Evolutionary conservation across 441 rosid genomes (phyloP).

Genomic region (Bruguiera hainesii): DNA sequence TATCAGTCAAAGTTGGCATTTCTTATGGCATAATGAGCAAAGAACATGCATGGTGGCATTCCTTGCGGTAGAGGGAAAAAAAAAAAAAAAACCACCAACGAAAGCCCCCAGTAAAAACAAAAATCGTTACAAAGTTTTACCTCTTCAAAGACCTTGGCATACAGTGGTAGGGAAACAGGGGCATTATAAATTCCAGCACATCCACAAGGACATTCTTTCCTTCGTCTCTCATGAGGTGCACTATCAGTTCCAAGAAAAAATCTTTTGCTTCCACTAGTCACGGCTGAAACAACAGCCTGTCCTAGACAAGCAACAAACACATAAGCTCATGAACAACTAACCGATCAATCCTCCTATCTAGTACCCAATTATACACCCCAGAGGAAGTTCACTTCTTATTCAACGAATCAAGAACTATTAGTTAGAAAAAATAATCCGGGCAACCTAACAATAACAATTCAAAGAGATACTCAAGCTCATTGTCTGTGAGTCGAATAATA

Average conservation of each 20-base stretch:
- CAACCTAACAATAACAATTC: too few species aligned
- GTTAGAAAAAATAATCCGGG: too few species aligned
- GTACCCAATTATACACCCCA: neutral
- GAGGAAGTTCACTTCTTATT: neutral
- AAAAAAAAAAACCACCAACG: too few species aligned
- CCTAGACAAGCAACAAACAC: conserved; percentile 36
- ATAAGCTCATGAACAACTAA: neutral
- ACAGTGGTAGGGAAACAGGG: conserved; percentile 70
- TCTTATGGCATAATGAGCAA: too few species aligned
- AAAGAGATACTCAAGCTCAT: too few species aligned
- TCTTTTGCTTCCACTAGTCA: conserved; percentile 81
- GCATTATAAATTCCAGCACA: conserved; percentile 93
- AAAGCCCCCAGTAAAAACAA: neutral
- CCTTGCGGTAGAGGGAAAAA: too few species aligned
- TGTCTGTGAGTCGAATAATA: too few species aligned
- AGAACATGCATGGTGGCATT: too few species aligned
- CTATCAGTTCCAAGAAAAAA: conserved; percentile 97
- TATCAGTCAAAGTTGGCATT: too few species aligned
- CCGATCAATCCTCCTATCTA: neutral
- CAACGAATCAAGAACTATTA: neutral
- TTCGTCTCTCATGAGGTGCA: conserved; percentile 82
- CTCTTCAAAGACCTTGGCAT: conserved; percentile 93
- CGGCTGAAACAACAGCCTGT: conserved; percentile 82
- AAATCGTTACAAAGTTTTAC: conserved; percentile 25
- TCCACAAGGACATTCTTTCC: conserved; percentile 78